Base-by-base conservation (phyloP, 2,329 filamentous ascomycete genomes). In the Pseudogymnoascus sp. region DNA sequence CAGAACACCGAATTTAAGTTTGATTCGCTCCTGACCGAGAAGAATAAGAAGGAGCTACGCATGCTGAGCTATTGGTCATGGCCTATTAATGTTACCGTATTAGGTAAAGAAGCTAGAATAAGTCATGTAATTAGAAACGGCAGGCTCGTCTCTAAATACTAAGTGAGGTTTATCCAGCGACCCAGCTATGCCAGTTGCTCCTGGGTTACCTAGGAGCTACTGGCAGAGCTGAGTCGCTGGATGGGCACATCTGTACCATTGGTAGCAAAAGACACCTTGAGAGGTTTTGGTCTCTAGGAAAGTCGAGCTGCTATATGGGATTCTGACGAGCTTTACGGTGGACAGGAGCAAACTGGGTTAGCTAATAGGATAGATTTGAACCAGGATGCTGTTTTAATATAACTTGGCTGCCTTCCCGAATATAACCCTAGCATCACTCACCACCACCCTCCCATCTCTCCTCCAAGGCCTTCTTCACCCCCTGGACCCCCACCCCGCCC, bases 401-500 rank as follows among this genome's bases (percentile, higher is more conserved):
- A 16, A 18, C 36, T 40, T 18, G 5, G 7, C n/a, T 40, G n/a
- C 3, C 10, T 1, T 34, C 10, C 31, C 31, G 4, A 34, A 5
- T 16, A 16, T 16, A 31, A 18, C 23, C 4, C 8, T 8, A 31
- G 1, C 47, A 57, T 57, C 47, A 57, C 47, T 57, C 26, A 18
- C 7, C 8, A 34, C 47, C 8, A 18, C 4, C 11, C 34, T 37
- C 59, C 37, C 62, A 64, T 60, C 51, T 64, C 40, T 45, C 61
- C 5, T 62, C 40, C 40, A 62, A 34, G 8, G 36, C 61, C 61
- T 12, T 57, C 71, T 81, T 83, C 26, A 78, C 77, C n/a, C 81
- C 83, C 64, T 74, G 77, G 16, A 79, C 78, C 83, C 84, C 88
- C 69, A 87, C 83, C 11, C 83, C 75, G 4, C 83, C 76, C 70